Percentiles rank a stretch among this genome's conserved stretches.
phyloP scores from a whole-genome alignment of 179 eudicot genomes.

The Camellia oleifera region DNA sequence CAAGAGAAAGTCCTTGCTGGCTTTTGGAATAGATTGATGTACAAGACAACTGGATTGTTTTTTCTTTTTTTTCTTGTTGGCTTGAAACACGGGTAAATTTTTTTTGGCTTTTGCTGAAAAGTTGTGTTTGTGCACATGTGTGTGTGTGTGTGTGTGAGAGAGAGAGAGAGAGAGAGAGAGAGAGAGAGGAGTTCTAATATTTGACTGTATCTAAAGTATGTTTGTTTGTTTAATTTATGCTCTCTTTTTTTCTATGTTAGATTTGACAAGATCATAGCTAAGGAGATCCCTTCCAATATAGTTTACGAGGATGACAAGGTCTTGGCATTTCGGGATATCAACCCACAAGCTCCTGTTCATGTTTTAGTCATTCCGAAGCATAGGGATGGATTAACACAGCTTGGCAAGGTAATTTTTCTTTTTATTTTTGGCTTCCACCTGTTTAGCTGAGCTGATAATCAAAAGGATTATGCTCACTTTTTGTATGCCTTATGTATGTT shows the following conservation, averaged over 20 bases:
- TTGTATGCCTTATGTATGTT: background rate
- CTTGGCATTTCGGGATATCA: constrained; percentile 87
- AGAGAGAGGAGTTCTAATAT: background rate
- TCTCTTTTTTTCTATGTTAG: constrained; percentile 29
- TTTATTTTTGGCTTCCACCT: background rate
- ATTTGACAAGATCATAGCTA: constrained; percentile 88
- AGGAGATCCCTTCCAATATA: constrained; percentile 76
- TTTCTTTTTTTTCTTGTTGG: background rate
- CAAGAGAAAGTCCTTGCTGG: background rate
- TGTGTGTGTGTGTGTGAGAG: too few species aligned
- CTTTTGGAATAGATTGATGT: background rate
- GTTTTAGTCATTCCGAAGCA: constrained; percentile 60
- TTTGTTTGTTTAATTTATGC: background rate
- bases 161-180: too few species aligned
- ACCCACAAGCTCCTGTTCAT: constrained; percentile 75
- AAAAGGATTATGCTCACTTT: too few species aligned
- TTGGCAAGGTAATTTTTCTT: constrained; percentile 47
- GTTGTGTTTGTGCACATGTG: background rate
- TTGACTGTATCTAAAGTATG: background rate
- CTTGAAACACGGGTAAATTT: too few species aligned
- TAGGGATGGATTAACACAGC: constrained; percentile 63
- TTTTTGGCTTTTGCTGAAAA: too few species aligned
- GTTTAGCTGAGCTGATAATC: background rate
- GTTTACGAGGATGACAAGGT: constrained; percentile 87
- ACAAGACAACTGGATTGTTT: background rate